These are phyloP conservation scores for Micromonas pusilla DNA, from an alignment of 139 green algal genomes.

Conservation along the genomic window DNA sequence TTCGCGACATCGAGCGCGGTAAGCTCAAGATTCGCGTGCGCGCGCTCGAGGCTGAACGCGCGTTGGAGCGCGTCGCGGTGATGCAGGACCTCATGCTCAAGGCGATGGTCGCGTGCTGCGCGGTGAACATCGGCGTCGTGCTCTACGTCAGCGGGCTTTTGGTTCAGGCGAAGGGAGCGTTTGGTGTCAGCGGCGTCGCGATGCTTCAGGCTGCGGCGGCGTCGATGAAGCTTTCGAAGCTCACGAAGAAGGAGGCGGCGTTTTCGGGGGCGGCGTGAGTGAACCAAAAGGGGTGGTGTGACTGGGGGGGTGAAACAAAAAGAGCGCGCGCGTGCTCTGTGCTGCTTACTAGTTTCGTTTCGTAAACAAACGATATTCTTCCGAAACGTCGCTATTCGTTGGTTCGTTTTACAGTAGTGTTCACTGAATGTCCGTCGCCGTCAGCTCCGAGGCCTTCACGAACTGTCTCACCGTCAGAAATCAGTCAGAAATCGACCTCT, in stretches of 20 bases:
- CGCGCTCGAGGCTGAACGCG: constrained; percentile 88
- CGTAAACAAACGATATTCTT: too few species aligned
- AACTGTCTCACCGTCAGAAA: not conserved
- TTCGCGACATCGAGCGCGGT: constrained; percentile 69
- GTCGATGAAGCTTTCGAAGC: constrained; percentile 8
- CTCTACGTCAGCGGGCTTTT: constrained; percentile 40
- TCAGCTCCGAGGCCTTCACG: not conserved
- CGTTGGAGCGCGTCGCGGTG: constrained; percentile 69
- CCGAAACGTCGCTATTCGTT: not conserved
- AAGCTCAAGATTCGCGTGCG: constrained; percentile 94
- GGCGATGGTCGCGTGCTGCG: constrained; percentile 62
- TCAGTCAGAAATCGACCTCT: constrained; percentile 18
- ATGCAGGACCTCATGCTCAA: constrained; percentile 47
- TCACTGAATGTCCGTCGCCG: not conserved
- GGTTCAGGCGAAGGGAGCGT: constrained; percentile 8
- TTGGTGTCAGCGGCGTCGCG: not conserved
- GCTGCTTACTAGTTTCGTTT: too few species aligned
- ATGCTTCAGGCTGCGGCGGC: not conserved
- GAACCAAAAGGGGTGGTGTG: not conserved
- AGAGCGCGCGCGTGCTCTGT: too few species aligned
- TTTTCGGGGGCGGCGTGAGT: not conserved
- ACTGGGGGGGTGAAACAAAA: not conserved
- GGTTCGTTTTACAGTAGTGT: not conserved
- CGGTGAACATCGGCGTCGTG: constrained; percentile 91
- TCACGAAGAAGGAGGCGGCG: constrained; percentile 10